Evolutionary conservation across 495 filamentous ascomycete genomes (phyloP).

Genomic region (Podospora conica): DNA sequence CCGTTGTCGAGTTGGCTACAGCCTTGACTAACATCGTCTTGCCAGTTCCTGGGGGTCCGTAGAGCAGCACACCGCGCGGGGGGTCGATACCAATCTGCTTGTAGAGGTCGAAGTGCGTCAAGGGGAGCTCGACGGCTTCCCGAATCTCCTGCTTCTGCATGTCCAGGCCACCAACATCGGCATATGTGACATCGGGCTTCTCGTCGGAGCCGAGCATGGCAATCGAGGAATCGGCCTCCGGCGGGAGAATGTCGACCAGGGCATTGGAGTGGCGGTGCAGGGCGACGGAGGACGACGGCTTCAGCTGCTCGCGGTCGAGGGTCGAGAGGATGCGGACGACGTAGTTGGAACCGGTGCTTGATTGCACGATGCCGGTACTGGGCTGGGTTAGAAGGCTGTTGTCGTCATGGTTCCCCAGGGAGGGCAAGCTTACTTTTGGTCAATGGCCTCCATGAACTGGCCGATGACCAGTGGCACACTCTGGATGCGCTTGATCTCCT

Average conservation of each 20-base stretch:
- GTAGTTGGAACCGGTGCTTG: conserved; percentile 96
- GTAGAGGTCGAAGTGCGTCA: conserved; percentile 97
- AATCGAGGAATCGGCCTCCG: conserved; percentile 96
- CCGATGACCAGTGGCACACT: conserved; percentile 96
- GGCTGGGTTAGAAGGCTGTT: conserved; percentile 5
- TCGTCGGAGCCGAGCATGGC: conserved; percentile 95
- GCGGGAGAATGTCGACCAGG: conserved; percentile 94
- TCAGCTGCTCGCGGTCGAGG: conserved; percentile 94
- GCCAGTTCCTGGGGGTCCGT: conserved; percentile 92
- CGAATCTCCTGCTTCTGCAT: conserved; percentile 99
- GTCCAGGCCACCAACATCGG: conserved; percentile 93
- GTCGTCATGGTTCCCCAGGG: conserved; percentile 1
- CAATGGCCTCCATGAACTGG: conserved; percentile 99
- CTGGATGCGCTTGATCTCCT: conserved; percentile 99
- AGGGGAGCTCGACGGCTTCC: conserved; percentile 91
- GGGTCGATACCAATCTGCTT: conserved; percentile 98
- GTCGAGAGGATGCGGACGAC: conserved; percentile 98
- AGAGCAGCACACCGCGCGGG: conserved; percentile 89
- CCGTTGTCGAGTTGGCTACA: conserved; percentile 95
- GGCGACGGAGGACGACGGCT: conserved; percentile 94
- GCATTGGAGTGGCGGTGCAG: conserved; percentile 97
- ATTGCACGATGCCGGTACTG: conserved; percentile 97
- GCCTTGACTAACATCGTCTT: conserved; percentile 99
- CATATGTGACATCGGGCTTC: conserved; percentile 98
- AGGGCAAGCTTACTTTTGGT: conserved; percentile 73